Percentiles rank a stretch among this genome's conserved stretches.
phyloP scores from a whole-genome alignment of 78 protist species.

The Bodo saltans region DNA sequence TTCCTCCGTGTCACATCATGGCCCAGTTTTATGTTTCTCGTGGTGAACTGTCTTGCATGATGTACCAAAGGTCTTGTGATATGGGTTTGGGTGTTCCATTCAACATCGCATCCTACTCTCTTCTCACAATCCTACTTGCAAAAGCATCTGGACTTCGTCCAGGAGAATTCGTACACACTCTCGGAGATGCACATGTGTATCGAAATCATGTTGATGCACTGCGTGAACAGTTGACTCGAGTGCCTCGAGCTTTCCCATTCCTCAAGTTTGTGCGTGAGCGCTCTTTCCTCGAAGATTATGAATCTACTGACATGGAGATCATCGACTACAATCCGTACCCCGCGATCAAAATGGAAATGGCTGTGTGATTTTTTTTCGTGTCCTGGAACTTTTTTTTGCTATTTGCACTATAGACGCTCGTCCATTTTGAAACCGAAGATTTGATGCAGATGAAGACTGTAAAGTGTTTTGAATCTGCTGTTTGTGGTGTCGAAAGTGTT shows the following conservation, averaged over 20 bases:
- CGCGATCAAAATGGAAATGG: slow-evolving; percentile 70
- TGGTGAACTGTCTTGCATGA: slow-evolving; percentile 63
- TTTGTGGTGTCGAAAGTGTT: no score
- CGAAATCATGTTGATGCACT: slow-evolving; percentile 77
- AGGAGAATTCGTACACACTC: slow-evolving; percentile 71
- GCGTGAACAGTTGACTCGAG: slow-evolving; percentile 53
- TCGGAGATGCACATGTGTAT: slow-evolving; percentile 89
- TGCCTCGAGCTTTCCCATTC: slow-evolving; percentile 48
- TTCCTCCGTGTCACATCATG: slow-evolving; percentile 89
- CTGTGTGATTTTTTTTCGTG: no score
- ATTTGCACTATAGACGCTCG: no score
- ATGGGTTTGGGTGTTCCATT: slow-evolving; percentile 90
- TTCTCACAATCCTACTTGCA: slow-evolving; percentile 46
- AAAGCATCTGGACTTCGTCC: slow-evolving; percentile 55
- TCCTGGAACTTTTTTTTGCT: no score
- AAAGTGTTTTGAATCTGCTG: no score
- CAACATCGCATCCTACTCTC: slow-evolving; percentile 87
- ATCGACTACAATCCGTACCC: slow-evolving; percentile 58
- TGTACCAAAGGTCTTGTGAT: slow-evolving; percentile 69
- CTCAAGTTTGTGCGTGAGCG: background rate
- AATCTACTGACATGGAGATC: slow-evolving; percentile 42
- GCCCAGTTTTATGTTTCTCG: slow-evolving; percentile 63
- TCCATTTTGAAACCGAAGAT: no score
- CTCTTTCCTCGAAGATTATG: slow-evolving; percentile 50
- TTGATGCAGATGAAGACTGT: no score